Base-by-base conservation (phyloP, 768 basidiomycete species). In the Tricholoma saponaceum region DNA sequence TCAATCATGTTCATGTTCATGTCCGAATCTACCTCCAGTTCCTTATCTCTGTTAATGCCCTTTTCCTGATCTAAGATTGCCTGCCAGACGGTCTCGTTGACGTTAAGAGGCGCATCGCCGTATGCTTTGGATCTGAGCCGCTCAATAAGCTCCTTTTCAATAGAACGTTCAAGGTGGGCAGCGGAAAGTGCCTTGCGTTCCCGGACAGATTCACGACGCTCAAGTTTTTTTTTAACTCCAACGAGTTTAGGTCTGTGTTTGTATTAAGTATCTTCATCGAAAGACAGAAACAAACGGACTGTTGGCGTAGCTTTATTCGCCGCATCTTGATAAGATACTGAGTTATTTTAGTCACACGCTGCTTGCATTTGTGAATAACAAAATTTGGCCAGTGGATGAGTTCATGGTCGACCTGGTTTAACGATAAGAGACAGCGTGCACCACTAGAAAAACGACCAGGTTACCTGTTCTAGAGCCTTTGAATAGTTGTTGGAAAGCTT, bases 261-360 rank as follows among this genome's bases (percentile, higher is more conserved):
- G 22, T 25, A 12, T 25, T 18, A 8, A 44, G 23, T 18, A 41
- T 18, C 14, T 25, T 16, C 25, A 25, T 8, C 26, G 18, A 4
- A 9, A n/a, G 32, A 13, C 14, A 54, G 12, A 32, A 25, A 37
- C 41, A 58, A 23, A 76, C 90, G 64, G 55, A 95, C 95, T 92
- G 87, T 74, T 92, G 84, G 16, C 89, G 85, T 56, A 95, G 78
- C 63, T 90, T 90, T 60, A 96, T 73, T 43, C 91, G 86, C 58
- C 96, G 83, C 95, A 98, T 97, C 79, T 97, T 95, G 72, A 98
- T 98, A 62, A 99, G 84, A 69, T 98, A 98, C 70, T 99, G 97
- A 0, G 96, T 98, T 65, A 99, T 98, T 78, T 98, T 99, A 10
- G 97, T 99, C 28, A 98, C 82, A 46, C 97, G 86, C 75, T 99